Evolutionary conservation across 371 early-diverging fungal species (phyloP).

Genomic region (Rhizopus microsporus): DNA sequence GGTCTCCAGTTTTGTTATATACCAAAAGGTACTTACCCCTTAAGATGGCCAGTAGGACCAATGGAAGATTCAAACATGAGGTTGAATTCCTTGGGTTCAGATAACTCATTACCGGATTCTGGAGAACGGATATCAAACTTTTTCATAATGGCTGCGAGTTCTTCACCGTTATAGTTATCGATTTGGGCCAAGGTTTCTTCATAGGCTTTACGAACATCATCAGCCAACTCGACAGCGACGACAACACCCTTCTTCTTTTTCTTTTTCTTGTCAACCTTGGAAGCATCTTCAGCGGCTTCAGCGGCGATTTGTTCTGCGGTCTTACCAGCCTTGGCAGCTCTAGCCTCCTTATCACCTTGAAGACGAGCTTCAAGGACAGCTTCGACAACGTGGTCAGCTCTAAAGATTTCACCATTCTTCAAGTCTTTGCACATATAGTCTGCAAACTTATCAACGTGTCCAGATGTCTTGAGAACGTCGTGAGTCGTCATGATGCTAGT

Average conservation of each 20-base stretch:
- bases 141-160: slow-evolving; percentile 86
- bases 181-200: slow-evolving; percentile 89
- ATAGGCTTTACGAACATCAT: slow-evolving; percentile 69
- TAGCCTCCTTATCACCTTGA: slow-evolving; percentile 78
- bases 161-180: slow-evolving; percentile 91
- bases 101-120: slow-evolving; percentile 90
- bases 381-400: slow-evolving; percentile 99
- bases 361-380: slow-evolving; percentile 89
- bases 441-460: slow-evolving; percentile 99
- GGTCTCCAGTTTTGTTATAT: background rate
- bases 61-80: slow-evolving; percentile 99
- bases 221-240: slow-evolving; percentile 69
- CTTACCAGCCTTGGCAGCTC: slow-evolving; percentile 57
- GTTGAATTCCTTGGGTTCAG: slow-evolving; percentile 95
- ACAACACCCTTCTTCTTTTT: slow-evolving; percentile 67
- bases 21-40: slow-evolving; percentile 59
- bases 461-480: slow-evolving; percentile 98
- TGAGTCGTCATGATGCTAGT: slow-evolving; percentile 97
- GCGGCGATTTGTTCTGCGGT: slow-evolving; percentile 30
- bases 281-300: slow-evolving; percentile 45
- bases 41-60: slow-evolving; percentile 96
- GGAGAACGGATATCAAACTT: slow-evolving; percentile 91
- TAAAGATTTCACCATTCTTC: slow-evolving; percentile 93
- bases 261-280: slow-evolving; percentile 71
- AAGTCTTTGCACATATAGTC: slow-evolving; percentile 98